phyloP scores from a whole-genome alignment of 2,329 filamentous ascomycete genomes.

The Grosmannia penicillata region DNA sequence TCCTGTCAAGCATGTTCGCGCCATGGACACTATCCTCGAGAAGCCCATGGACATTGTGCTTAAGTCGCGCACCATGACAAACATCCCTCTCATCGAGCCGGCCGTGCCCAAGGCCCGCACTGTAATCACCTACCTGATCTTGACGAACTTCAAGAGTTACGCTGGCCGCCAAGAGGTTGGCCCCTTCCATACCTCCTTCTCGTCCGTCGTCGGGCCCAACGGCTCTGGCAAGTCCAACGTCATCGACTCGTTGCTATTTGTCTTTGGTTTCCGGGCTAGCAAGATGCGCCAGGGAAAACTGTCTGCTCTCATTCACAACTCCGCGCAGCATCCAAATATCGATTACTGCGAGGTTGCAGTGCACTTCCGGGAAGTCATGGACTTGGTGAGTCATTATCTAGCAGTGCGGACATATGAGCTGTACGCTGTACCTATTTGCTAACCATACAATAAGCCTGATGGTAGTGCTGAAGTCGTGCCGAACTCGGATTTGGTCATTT shows the following conservation, averaged over 20 bases:
- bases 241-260: slow-evolving; percentile 92
- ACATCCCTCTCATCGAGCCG: slow-evolving; percentile 52
- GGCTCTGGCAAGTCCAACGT: slow-evolving; percentile 98
- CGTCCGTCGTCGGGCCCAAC: slow-evolving; percentile 93
- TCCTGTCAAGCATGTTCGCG: slow-evolving; percentile 54
- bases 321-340: slow-evolving; percentile 69
- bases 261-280: slow-evolving; percentile 97
- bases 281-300: slow-evolving; percentile 99
- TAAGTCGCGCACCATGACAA: slow-evolving; percentile 61
- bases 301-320: slow-evolving; percentile 95
- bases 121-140: slow-evolving; percentile 80
- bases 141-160: slow-evolving; percentile 99
- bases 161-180: slow-evolving; percentile 90
- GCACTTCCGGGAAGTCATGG: slow-evolving; percentile 90
- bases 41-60: slow-evolving; percentile 89
- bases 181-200: slow-evolving; percentile 93
- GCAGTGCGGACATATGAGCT: no score
- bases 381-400: slow-evolving; percentile 40
- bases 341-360: slow-evolving; percentile 93
- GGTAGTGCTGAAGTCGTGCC: slow-evolving; percentile 66
- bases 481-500: slow-evolving; percentile 74
- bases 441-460: slow-evolving; percentile 39
- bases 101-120: slow-evolving; percentile 69
- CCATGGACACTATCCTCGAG: slow-evolving; percentile 66
- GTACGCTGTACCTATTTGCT: background rate